Evolutionary conservation across 495 filamentous ascomycete species (phyloP), one percentile per base, ranked within the genome.

Genomic region (Xylaria nigripes): DNA sequence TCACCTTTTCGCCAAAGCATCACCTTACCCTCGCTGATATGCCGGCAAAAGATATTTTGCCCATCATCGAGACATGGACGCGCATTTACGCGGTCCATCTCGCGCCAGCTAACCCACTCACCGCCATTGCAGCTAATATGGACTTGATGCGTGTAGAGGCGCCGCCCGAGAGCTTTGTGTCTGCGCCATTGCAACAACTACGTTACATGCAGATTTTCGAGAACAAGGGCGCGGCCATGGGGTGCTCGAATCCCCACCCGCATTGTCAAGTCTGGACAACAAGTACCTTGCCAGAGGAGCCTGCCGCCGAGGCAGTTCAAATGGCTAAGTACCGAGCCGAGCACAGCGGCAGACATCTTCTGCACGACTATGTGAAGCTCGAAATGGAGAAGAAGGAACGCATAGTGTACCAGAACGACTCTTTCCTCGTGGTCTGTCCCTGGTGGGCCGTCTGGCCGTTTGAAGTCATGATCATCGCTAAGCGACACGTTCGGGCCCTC

Each of bases 361-460:
- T 98, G 21, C 83, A 79, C 30, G 93, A 96, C 72, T 98, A 98
- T 61, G 89, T 85, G 8, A 79, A 80, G 57, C 74, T 96, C 2
- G 93, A 98, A 72, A 74, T 83, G 51, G 76, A 81, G 57, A 93
- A 95, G 70, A 64, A 81, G 54, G 90, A 96, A 67, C 80, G 93
- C 9, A 77, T 95, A 15, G 89, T 98, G 2, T 91, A 87, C 59
- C 83, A 89, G 64, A 97, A 98, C 66, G 79, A 72, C 13, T 76
- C 72, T 0, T 97, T 96, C 69, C 66, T 95, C 21, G 86, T 89
- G 0, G 77, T 96, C 19, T 94, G 89, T 63, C 93, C 93, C 0
- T 98, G 91, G 90, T 98, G 93, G 93, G 93, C 87, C 0, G 77
- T 86, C 16, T 98, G 93, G 93, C 93, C 93, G 0, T 98, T 96